A percentile compares a stretch with the other conserved stretches of the same genome.
Conservation (phyloP, 805 yeast species). For the Millerozyma acaciae region DNA sequence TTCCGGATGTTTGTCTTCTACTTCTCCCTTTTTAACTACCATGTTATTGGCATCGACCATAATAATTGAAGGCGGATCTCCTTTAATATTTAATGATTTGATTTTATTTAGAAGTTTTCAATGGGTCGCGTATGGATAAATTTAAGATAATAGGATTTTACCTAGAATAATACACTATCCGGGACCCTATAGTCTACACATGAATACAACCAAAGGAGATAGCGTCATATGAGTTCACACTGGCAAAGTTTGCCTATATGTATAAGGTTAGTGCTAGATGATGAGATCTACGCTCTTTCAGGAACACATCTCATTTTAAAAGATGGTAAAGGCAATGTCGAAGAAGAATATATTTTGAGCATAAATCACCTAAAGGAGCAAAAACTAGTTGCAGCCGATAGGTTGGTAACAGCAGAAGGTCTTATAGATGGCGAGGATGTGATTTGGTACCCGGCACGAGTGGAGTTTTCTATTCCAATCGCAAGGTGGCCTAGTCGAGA, state of each 20-base stretch:
- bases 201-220: too few relatives aligned
- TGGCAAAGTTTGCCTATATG: constrained; percentile 21
- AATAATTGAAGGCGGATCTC: too few relatives aligned
- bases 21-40: background rate
- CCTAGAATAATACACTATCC: too few relatives aligned
- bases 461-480: constrained; percentile 7
- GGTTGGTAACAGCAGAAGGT: constrained; percentile 8
- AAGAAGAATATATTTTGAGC: constrained; percentile 14
- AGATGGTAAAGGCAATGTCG: background rate
- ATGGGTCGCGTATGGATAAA: too few relatives aligned
- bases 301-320: constrained; percentile 17
- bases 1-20: background rate
- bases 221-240: constrained; percentile 1
- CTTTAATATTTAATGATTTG: too few relatives aligned
- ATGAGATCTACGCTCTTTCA: constrained; percentile 16
- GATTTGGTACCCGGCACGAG: constrained; percentile 11
- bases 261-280: constrained; percentile 15
- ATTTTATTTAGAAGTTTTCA: too few relatives aligned
- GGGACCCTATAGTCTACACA: too few relatives aligned
- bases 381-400: constrained; percentile 5
- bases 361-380: constrained; percentile 12
- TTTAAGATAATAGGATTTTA: too few relatives aligned
- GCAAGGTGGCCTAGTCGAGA: background rate
- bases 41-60: too few relatives aligned
- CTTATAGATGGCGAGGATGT: constrained; percentile 8